phyloP scores from a whole-genome alignment of 768 basidiomycete species.

The Boletus sp. region DNA sequence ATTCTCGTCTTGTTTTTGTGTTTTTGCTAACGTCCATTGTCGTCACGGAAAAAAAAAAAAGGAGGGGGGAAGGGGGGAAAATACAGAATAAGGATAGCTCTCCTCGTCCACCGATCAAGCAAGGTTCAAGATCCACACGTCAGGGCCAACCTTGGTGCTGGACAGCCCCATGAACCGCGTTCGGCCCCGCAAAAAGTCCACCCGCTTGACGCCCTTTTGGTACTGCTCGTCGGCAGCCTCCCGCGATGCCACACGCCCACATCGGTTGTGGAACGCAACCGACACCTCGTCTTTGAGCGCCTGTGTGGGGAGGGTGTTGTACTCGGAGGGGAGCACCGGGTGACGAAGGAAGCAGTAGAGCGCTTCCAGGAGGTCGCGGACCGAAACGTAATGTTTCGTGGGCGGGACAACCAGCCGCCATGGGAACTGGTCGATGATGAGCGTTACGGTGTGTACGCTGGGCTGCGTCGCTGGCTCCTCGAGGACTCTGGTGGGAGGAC shows the following conservation, averaged over 20 bases:
- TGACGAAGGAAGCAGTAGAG: conserved; percentile 45
- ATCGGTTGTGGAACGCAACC: conserved; percentile 44
- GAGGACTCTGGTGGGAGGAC: conserved; percentile 23
- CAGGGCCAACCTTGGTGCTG: conserved; percentile 35
- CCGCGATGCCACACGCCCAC: conserved; percentile 31
- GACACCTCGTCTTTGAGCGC: conserved; percentile 37
- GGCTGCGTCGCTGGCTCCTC: conserved; percentile 34
- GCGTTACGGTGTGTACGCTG: conserved; percentile 27
- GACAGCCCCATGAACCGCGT: conserved; percentile 48
- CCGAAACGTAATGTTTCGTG: conserved; percentile 31
- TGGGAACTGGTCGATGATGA: conserved; percentile 33
- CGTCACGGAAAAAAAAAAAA: not conserved
- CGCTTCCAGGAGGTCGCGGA: conserved; percentile 49
- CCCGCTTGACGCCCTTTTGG: conserved; percentile 48
- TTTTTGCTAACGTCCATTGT: conserved; percentile 19
- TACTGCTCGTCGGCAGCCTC: conserved; percentile 38
- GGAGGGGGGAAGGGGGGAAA: not conserved
- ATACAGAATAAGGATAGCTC: conserved; percentile 28
- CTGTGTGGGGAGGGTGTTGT: conserved; percentile 32
- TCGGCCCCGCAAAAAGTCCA: conserved; percentile 50
- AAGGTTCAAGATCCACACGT: conserved; percentile 37
- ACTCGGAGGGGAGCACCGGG: conserved; percentile 41
- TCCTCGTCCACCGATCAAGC: conserved; percentile 13
- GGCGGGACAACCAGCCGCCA: conserved; percentile 35
- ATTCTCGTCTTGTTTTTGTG: no score